Evolutionary conservation across 2,329 filamentous ascomycete species (phyloP).

Genomic region (Diaporthe sp.): DNA sequence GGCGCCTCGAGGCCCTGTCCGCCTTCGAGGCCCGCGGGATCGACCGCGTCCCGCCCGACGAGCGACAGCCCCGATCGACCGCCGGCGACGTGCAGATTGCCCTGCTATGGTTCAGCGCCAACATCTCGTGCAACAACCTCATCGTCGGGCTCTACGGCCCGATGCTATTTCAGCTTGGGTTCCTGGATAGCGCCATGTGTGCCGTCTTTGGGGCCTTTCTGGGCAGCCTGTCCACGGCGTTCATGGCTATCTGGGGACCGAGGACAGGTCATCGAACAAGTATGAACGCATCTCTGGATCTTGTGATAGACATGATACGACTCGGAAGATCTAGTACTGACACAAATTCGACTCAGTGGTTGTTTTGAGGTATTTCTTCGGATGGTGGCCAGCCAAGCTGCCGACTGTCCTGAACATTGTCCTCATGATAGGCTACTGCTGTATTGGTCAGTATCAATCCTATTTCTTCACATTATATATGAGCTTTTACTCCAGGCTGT

Average conservation of each 20-base stretch:
- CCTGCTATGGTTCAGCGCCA: constrained; percentile 60
- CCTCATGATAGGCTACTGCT: constrained; percentile 19
- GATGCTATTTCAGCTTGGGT: constrained; percentile 48
- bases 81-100: constrained; percentile 56
- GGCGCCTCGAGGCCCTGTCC: constrained; percentile 50
- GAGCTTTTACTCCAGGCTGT: no score
- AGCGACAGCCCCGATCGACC: constrained; percentile 52
- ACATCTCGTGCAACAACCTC: constrained; percentile 60
- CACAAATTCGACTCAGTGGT: neutral
- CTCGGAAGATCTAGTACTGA: neutral
- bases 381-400: constrained; percentile 11
- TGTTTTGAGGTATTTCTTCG: constrained; percentile 15
- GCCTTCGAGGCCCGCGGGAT: constrained; percentile 59
- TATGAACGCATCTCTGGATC: neutral
- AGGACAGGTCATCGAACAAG: constrained; percentile 44
- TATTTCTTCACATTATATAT: no score
- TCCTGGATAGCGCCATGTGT: constrained; percentile 48
- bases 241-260: constrained; percentile 49
- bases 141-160: constrained; percentile 50
- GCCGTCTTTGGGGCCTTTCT: constrained; percentile 47
- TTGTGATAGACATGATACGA: no score
- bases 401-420: constrained; percentile 9
- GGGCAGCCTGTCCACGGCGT: constrained; percentile 46
- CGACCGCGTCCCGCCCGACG: constrained; percentile 54
- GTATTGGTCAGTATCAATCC: constrained; percentile 26